Conservation (phyloP, 495 filamentous ascomycete genomes). For the Talaromyces trachyspermus region DNA sequence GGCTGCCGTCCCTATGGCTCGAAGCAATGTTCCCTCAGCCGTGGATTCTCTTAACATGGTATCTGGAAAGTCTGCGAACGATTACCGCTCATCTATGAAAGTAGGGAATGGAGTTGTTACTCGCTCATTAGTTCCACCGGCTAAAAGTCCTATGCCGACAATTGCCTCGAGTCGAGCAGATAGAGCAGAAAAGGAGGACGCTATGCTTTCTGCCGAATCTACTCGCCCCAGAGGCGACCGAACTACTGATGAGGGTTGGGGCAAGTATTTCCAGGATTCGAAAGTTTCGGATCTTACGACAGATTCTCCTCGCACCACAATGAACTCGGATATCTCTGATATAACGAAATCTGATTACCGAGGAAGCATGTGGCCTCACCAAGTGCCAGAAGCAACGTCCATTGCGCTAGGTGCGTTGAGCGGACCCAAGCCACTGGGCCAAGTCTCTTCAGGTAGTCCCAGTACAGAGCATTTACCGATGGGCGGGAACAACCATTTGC, state of each 20-base stretch:
- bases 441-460: constrained; percentile 60
- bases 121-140: constrained; percentile 3
- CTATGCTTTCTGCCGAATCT: background rate
- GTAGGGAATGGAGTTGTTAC: constrained; percentile 11
- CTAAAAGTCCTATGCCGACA: background rate
- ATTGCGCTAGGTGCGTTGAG: constrained; percentile 33
- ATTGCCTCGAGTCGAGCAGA: background rate
- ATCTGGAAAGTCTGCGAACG: constrained; percentile 31
- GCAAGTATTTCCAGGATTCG: constrained; percentile 51
- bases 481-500: background rate
- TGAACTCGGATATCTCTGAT: constrained; percentile 18
- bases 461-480: constrained; percentile 45
- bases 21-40: constrained; percentile 37
- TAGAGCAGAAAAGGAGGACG: background rate
- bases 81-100: constrained; percentile 23
- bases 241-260: constrained; percentile 51
- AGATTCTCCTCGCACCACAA: constrained; percentile 17
- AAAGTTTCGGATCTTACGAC: constrained; percentile 33
- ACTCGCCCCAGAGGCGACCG: constrained; percentile 32
- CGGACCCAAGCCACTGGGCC: constrained; percentile 33
- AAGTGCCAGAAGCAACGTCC: constrained; percentile 23
- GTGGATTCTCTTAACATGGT: constrained; percentile 37
- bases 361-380: constrained; percentile 30
- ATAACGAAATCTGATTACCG: constrained; percentile 28
- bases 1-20: constrained; percentile 37